Conservation (phyloP, 805 yeast species). For the Sugiyamaella chiloensis region DNA sequence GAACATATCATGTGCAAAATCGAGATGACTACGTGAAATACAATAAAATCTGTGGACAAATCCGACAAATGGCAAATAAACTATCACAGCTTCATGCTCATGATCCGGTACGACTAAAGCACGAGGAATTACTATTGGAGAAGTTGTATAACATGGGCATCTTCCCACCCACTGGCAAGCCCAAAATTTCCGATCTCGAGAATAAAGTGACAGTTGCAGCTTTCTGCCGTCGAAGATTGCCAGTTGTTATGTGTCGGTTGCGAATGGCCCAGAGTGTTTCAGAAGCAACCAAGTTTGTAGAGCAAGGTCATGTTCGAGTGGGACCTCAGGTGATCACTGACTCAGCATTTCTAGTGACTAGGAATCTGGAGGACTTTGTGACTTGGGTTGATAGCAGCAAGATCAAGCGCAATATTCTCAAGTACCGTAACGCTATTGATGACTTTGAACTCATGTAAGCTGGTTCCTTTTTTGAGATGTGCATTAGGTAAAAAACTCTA, state of each 20-base stretch:
- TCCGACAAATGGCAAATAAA: slow-evolving; percentile 82
- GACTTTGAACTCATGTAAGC: slow-evolving; percentile 53
- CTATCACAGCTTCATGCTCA: slow-evolving; percentile 79
- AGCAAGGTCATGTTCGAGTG: slow-evolving; percentile 96
- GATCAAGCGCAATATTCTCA: slow-evolving; percentile 84
- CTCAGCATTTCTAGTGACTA: slow-evolving; percentile 89
- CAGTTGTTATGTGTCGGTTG: slow-evolving; percentile 89
- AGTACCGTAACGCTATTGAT: slow-evolving; percentile 70
- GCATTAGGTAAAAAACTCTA: no score
- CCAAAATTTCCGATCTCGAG: slow-evolving; percentile 88
- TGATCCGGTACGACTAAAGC: slow-evolving; percentile 83
- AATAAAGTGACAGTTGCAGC: slow-evolving; percentile 91
- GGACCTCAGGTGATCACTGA: slow-evolving; percentile 96
- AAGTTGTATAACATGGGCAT: slow-evolving; percentile 88
- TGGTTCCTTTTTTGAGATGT: no score
- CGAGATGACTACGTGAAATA: slow-evolving; percentile 95
- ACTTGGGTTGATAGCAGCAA: slow-evolving; percentile 98
- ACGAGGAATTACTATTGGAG: slow-evolving; percentile 83
- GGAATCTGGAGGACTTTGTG: slow-evolving; percentile 91
- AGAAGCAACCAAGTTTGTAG: slow-evolving; percentile 88
- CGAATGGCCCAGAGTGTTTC: slow-evolving; percentile 87
- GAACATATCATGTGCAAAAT: slow-evolving; percentile 87
- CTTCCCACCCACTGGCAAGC: slow-evolving; percentile 54
- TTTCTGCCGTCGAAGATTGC: slow-evolving; percentile 84
- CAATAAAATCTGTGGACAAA: slow-evolving; percentile 87